Base-by-base conservation (phyloP, 2,329 filamentous ascomycete genomes). In the Cercospora beticola region DNA sequence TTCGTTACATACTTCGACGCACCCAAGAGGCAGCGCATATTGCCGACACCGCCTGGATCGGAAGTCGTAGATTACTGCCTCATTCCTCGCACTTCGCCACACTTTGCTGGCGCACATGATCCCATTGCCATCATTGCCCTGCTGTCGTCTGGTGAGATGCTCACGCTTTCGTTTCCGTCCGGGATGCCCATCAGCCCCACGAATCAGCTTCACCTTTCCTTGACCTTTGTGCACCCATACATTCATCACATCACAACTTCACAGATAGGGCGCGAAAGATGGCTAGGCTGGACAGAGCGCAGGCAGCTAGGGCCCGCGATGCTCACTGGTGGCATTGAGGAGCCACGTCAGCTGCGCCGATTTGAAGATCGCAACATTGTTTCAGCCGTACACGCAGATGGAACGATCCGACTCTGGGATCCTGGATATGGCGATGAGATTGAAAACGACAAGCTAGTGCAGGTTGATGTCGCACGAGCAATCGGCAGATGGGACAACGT, bases 321-420 rank as follows among this genome's bases (percentile, higher is more conserved):
- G 43, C 80, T 97, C 2, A 87, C 88, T 71, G 95, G 95, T 65
- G 95, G 95, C 7, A 90, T 89, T 1, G 90, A 92, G 77, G 90
- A 87, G 1, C 84, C 85, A 5, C 88, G 89, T 71, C 88, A 89
- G 6, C 83, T 92, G 49, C 92, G 92, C 74, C 85, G 92, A 70
- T 94, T 92, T 74, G 93, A 97, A 76, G 86, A 89, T 69, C 88
- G 95, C 59, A 97, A 93, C 67, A 87, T 98, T 56, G 86, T 97
- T 6, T 91, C 94, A 70, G 92, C 92, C 4, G 90, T 93, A 0
- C 94, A 99, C 78, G 93, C 90, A 3, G 95, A 99, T 79, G 93
- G 94, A 64, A 96, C 92, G 0, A 85, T 99, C n/a, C 86, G 94
- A 33, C 83, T 98, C 6, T 99, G 94, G 93, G 95, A 99, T 79